phyloP scores from a whole-genome alignment of 257 asterid species.

The Scutellaria baicalensis region DNA sequence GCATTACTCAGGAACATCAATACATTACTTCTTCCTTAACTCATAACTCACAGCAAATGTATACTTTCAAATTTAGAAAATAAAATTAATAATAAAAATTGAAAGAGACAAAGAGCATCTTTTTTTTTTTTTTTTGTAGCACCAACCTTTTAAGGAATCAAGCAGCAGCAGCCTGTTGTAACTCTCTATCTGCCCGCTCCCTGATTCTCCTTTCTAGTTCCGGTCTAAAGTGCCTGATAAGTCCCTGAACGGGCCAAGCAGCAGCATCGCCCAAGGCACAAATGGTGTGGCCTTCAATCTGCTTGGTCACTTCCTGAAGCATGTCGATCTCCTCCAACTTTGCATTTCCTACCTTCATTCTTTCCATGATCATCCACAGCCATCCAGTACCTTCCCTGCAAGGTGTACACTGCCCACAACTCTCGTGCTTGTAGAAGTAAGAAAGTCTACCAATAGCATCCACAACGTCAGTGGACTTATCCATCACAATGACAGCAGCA shows the following conservation, averaged over 20 bases:
- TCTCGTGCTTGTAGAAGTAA: slow-evolving; percentile 97
- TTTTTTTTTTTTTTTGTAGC: not conserved
- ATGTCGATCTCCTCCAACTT: slow-evolving; percentile 94
- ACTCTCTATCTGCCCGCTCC: slow-evolving; percentile 89
- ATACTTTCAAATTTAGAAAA: not conserved
- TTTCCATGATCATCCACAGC: slow-evolving; percentile 99
- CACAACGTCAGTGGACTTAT: slow-evolving; percentile 92
- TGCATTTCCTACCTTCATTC: slow-evolving; percentile 97
- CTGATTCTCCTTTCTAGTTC: slow-evolving; percentile 92
- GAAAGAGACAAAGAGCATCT: not conserved
- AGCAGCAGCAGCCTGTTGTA: slow-evolving; percentile 71
- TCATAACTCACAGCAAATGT: not conserved
- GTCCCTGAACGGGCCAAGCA: slow-evolving; percentile 99
- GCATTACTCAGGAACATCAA: not conserved
- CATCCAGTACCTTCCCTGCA: slow-evolving; percentile 99
- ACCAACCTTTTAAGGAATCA: slow-evolving; percentile 45
- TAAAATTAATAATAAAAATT: not conserved
- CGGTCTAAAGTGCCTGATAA: slow-evolving; percentile 94
- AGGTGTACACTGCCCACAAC: slow-evolving; percentile 99
- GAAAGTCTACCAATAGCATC: slow-evolving; percentile 96
- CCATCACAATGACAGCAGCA: slow-evolving; percentile 98
- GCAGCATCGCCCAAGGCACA: slow-evolving; percentile 99
- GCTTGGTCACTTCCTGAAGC: slow-evolving; percentile 99
- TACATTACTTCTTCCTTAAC: not conserved
- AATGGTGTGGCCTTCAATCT: slow-evolving; percentile 99